Evolutionary conservation across 2,329 filamentous ascomycete genomes (phyloP).

Genomic region (Tolypocladium tropicale): DNA sequence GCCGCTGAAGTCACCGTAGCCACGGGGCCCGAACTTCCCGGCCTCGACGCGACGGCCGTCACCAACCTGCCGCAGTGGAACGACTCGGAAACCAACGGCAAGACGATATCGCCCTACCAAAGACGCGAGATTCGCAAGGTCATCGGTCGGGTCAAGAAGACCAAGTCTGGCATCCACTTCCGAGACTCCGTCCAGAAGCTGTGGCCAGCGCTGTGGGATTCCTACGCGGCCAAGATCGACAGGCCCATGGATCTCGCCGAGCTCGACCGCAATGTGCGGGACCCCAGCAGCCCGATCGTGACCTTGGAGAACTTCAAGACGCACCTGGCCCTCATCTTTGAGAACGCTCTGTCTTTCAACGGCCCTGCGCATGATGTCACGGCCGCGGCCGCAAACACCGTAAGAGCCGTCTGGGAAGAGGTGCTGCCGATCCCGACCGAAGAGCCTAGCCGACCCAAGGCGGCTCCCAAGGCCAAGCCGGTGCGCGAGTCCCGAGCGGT

Average conservation of each 20-base stretch:
- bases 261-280: slow-evolving; percentile 72
- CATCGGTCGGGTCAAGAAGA: slow-evolving; percentile 73
- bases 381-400: slow-evolving; percentile 40
- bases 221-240: slow-evolving; percentile 58
- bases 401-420: slow-evolving; percentile 41
- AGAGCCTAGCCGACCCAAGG: slow-evolving; percentile 50
- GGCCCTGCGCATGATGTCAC: slow-evolving; percentile 67
- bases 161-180: slow-evolving; percentile 69
- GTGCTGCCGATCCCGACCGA: slow-evolving; percentile 32
- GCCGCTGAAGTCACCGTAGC: slow-evolving; percentile 3
- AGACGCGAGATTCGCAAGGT: slow-evolving; percentile 53
- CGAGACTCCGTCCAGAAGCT: slow-evolving; percentile 66
- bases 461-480: slow-evolving; percentile 27
- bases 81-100: slow-evolving; percentile 31
- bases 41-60: slow-evolving; percentile 10
- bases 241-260: slow-evolving; percentile 76
- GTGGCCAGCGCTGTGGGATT: slow-evolving; percentile 65
- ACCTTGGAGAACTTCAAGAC: slow-evolving; percentile 62
- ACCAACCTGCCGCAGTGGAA: slow-evolving; percentile 26
- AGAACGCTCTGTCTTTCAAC: slow-evolving; percentile 77
- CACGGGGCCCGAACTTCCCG: slow-evolving; percentile 2
- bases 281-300: slow-evolving; percentile 46
- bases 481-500: slow-evolving; percentile 22
- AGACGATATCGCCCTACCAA: slow-evolving; percentile 47
- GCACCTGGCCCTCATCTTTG: slow-evolving; percentile 68